A percentile compares a stretch with the other conserved stretches of the same genome.
Evolutionary conservation across 2,329 filamentous ascomycete species (phyloP).

Genomic region (Aureobasidium sp.): DNA sequence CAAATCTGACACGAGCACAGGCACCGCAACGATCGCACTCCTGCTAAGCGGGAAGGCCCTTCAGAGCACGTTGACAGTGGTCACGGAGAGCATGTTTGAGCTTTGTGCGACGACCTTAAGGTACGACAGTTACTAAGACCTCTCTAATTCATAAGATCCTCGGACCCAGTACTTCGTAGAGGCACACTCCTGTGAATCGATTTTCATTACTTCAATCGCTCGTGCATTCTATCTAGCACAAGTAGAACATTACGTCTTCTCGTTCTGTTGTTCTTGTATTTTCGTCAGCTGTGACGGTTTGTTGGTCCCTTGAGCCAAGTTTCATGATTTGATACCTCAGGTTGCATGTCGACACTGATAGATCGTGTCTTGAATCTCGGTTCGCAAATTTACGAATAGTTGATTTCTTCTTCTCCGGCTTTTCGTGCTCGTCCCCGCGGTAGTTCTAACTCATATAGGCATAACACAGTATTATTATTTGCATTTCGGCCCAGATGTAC

Average conservation of each 20-base stretch:
- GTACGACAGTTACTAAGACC: background rate
- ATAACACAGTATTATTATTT: too few relatives aligned
- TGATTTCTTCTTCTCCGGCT: too few relatives aligned
- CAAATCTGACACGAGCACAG: background rate
- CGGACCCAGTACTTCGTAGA: background rate
- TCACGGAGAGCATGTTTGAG: background rate
- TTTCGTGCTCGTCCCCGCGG: too few relatives aligned
- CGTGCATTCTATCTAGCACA: background rate
- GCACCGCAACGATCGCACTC: background rate
- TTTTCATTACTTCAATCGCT: background rate
- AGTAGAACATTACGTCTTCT: background rate
- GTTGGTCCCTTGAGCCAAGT: too few relatives aligned
- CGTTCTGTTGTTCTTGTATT: too few relatives aligned
- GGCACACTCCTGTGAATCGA: background rate
- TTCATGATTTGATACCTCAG: too few relatives aligned
- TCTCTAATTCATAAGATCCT: background rate
- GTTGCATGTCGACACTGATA: too few relatives aligned
- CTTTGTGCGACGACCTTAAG: background rate
- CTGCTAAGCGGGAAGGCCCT: slow-evolving; percentile 6
- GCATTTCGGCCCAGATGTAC: too few relatives aligned
- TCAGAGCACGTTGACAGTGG: background rate
- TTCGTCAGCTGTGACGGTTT: too few relatives aligned
- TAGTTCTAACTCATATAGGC: too few relatives aligned
- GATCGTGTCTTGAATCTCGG: too few relatives aligned
- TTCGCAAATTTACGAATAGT: too few relatives aligned